phyloP scores from a whole-genome alignment of 1,284 basidiomycete genomes.

The Pascua sp. region DNA sequence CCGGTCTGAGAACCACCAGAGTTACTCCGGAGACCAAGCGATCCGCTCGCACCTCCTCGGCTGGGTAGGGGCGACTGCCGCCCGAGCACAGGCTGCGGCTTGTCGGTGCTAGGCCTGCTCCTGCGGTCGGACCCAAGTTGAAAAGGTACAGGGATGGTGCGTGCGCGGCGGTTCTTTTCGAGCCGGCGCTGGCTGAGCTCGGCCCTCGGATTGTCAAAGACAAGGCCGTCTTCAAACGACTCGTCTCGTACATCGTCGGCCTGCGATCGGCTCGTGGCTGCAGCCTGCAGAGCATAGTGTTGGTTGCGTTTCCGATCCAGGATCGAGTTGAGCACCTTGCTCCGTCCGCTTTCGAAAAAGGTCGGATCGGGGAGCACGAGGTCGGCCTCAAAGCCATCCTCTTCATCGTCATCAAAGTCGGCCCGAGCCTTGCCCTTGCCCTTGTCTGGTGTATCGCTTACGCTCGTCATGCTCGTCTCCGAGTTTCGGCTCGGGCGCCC shows the following conservation, averaged over 20 bases:
- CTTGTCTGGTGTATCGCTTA: conserved; percentile 30
- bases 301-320: conserved; percentile 44
- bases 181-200: conserved; percentile 40
- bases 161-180: conserved; percentile 18
- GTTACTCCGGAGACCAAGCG: neutral
- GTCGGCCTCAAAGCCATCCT: conserved; percentile 42
- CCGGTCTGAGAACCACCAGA: neutral
- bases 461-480: conserved; percentile 38
- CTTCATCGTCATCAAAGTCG: conserved; percentile 24
- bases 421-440: conserved; percentile 3
- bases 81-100: neutral
- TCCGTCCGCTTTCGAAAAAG: conserved; percentile 36
- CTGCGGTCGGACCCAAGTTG: conserved; percentile 13
- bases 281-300: conserved; percentile 22
- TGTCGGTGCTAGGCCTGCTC: neutral
- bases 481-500: conserved; percentile 18
- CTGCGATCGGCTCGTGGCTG: conserved; percentile 4
- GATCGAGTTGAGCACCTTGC: conserved; percentile 40
- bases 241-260: conserved; percentile 26
- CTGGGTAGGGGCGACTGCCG: neutral
- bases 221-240: conserved; percentile 46
- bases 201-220: conserved; percentile 39
- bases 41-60: neutral
- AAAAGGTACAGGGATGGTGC: conserved; percentile 22
- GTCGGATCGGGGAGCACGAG: conserved; percentile 36